Evolutionary conservation across 495 filamentous ascomycete species (phyloP), one percentile per base, ranked within the genome.

Genomic region (Trichoderma gamsii): DNA sequence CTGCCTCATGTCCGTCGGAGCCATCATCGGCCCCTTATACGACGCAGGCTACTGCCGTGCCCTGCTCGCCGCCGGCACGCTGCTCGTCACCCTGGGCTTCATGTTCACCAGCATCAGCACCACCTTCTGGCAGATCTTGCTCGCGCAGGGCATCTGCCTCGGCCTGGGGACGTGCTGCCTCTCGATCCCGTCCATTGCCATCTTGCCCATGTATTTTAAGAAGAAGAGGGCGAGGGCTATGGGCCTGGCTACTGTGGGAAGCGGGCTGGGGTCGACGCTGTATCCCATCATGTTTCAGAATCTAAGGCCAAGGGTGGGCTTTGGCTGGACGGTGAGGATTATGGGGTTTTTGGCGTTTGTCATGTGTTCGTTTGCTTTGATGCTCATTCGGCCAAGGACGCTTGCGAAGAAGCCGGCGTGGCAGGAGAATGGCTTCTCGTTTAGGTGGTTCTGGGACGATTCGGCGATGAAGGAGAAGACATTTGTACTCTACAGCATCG

Each of bases 141-240:
- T 91, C 1, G 76, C 82, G 2, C 88, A 90, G 72, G 87, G 85
- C 4, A 71, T 90, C 11, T 79, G 78, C 68, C 77, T 78, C 25
- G 79, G 82, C 11, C 69, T 89, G 35, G 90, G 90, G 8, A 85
- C 83, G 13, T 84, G 84, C 35, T 72, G 79, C 13, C 75, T 89
- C 63, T 91, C 91, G 77, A 86, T 86, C 52, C 86, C 90, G 0
- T 80, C 80, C 3, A 80, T 88, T 65, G 81, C 84, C 13, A 82
- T 88, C 52, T 81, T 84, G 2, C 87, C 86, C 11, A 91, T 87
- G 83, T 93, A 92, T 74, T 86, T 85, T 71, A 82, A 83, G 11
- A 80, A 86, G 5, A 87, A 83, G n/a, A 78, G 88, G 16, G 87
- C 89, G 0, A 80, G 90, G 7, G 91, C 87, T 0, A 79, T 92